A percentile compares a stretch with the other conserved stretches of the same genome.
Evolutionary conservation across 129 eudicot species (phyloP).

Genomic region (Centrapalus pauciflorus): DNA sequence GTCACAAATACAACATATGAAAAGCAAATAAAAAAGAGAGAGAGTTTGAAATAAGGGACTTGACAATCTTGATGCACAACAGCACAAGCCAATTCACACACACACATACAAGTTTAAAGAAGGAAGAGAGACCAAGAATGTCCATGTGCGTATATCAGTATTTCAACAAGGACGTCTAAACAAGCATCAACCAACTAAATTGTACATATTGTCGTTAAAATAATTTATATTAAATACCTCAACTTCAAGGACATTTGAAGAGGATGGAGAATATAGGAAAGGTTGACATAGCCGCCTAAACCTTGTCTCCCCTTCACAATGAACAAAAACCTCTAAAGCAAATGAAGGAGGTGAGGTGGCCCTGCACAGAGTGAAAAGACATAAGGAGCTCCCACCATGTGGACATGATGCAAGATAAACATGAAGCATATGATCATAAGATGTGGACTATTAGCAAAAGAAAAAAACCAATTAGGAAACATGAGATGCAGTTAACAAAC

Average conservation of each 20-base stretch:
- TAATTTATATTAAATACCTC: slow-evolving; percentile 52
- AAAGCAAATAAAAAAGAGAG: not conserved
- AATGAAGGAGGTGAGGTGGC: slow-evolving; percentile 98
- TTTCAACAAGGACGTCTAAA: not conserved
- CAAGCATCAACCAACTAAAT: not conserved
- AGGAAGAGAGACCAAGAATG: not conserved
- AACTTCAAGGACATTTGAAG: slow-evolving; percentile 92
- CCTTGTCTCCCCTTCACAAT: slow-evolving; percentile 93
- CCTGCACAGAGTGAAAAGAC: slow-evolving; percentile 33
- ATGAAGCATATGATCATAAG: not conserved
- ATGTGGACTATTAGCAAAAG: not conserved
- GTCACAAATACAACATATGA: not conserved
- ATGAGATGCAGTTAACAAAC: not conserved
- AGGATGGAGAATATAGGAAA: slow-evolving; percentile 89
- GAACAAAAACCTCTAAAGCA: slow-evolving; percentile 94
- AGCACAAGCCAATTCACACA: not conserved
- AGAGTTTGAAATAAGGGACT: not conserved
- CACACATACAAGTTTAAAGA: not conserved
- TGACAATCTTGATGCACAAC: not conserved
- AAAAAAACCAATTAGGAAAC: not conserved
- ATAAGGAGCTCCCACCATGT: slow-evolving; percentile 2
- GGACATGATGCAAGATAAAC: not conserved
- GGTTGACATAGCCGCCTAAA: slow-evolving; percentile 95
- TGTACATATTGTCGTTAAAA: not conserved
- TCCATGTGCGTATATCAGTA: not conserved